Percentiles rank a stretch among this genome's conserved stretches.
These are phyloP conservation scores for Cladobotryum mycophilum DNA, from an alignment of 2,329 filamentous ascomycete genomes.

Conservation along the genomic window DNA sequence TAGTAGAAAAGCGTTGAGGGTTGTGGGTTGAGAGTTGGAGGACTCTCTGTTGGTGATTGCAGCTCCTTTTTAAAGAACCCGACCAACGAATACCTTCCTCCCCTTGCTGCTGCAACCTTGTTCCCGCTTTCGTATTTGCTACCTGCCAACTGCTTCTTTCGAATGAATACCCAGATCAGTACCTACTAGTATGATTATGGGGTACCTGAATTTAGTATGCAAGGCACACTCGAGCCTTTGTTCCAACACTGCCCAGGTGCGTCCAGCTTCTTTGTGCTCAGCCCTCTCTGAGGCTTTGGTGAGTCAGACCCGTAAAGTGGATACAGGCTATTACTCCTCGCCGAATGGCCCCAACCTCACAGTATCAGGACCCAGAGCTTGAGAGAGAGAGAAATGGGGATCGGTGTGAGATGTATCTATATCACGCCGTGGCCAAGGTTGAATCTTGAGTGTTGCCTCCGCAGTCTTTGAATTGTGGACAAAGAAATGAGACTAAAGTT, in stretches of 20 bases:
- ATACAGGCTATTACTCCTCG: conserved; percentile 6
- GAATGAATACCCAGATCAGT: too few relatives aligned
- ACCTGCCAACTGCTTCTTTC: not conserved
- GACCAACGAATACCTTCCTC: not conserved
- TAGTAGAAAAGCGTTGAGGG: not conserved
- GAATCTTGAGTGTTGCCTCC: too few relatives aligned
- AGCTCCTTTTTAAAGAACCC: not conserved
- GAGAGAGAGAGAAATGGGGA: too few relatives aligned
- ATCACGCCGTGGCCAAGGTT: too few relatives aligned
- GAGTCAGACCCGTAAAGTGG: conserved; percentile 8
- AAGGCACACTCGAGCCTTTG: not conserved
- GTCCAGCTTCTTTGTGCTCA: not conserved
- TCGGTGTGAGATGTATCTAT: too few relatives aligned
- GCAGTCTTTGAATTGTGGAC: too few relatives aligned
- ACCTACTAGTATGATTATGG: too few relatives aligned
- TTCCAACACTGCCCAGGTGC: not conserved
- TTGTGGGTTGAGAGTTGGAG: not conserved
- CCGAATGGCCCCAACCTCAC: not conserved
- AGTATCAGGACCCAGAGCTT: not conserved
- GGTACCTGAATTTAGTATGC: not conserved
- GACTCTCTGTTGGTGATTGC: not conserved
- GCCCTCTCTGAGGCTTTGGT: conserved; percentile 4
- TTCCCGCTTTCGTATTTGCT: not conserved
- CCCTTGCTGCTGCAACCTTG: too few relatives aligned
- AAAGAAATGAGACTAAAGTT: too few relatives aligned